Evolutionary conservation across 1,284 basidiomycete genomes (phyloP), one percentile per base, ranked within the genome.

Genomic region (Thelephora terrestris): DNA sequence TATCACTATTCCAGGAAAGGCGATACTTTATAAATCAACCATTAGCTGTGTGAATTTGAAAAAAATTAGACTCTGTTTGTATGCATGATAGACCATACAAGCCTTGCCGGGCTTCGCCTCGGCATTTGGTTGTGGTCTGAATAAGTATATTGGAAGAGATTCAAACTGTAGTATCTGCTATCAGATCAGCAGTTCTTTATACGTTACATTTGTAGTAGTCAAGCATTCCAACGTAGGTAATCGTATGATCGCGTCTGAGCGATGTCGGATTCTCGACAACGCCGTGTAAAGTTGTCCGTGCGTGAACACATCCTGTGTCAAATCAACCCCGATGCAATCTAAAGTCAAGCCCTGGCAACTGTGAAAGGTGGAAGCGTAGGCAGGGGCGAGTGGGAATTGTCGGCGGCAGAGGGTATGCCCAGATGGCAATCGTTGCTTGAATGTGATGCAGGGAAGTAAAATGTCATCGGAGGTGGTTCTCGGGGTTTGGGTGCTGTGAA

Each of bases 241-340:
- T 3, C 58, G 55, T 2, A 62, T 54, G 43, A 43, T 50, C 14
- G 60, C 60, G 54, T 66, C 54, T 16, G 48, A 50, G 2, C 65
- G 55, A 43, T 59, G 55, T 34, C 64, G 50, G 27, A 71, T 64
- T 5, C 66, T 57, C 10, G 70, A 71, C 7, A 71, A 51, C 1
- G 67, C 69, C 1, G 69, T 71, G 48, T 73, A 72, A 5, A 72
- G 56, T 49, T 72, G 70, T 1, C 70, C 70, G 57, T 73, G 70
- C 12, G 64, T 62, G 53, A 73, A 73, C 2, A 69, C 70, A 1
- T 60, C 53, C 1, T 50, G 47, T 1, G 60, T 62, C 4, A 67
- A 45, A 49, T 71, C 71, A 0, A 71, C 55, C 2, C 61, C 69
- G 9, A 69, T 57, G 2, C 55, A 42, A 47, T 71, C 65, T 1